Evolutionary conservation across 257 asterid genomes (phyloP).

Genomic region (Pogostemon cablin): DNA sequence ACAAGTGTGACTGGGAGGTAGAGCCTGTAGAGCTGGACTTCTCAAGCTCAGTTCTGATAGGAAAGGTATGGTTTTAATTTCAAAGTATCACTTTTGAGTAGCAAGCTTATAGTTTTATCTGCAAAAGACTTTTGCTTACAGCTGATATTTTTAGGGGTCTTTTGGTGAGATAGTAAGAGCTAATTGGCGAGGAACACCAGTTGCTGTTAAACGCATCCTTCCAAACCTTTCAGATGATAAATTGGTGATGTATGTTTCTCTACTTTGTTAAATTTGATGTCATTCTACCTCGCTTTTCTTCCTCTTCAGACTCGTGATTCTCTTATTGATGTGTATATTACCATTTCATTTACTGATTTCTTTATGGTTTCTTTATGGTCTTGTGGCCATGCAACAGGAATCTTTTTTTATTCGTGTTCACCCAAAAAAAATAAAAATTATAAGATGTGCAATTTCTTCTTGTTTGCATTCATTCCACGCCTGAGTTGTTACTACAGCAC

Average conservation of each 20-base stretch:
- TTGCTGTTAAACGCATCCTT: conserved; percentile 94
- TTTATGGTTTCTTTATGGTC: background rate
- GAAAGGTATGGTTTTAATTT: conserved; percentile 64
- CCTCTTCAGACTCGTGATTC: background rate
- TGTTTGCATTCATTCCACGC: conserved; percentile 14
- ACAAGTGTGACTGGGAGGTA: conserved; percentile 98
- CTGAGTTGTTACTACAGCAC: conserved; percentile 1
- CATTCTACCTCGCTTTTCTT: conserved; percentile 16
- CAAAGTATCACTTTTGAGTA: conserved; percentile 17
- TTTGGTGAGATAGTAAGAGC: conserved; percentile 98
- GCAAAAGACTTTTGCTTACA: conserved; percentile 34
- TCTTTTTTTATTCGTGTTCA: background rate
- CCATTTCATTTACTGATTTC: conserved; percentile 14
- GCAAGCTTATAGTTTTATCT: conserved; percentile 23
- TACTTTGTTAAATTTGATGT: conserved; percentile 11
- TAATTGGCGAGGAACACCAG: conserved; percentile 97
- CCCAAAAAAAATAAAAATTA: background rate
- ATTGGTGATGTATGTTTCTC: conserved; percentile 73
- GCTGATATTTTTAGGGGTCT: conserved; percentile 77
- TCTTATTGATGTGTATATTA: background rate
- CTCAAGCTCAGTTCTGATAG: conserved; percentile 65
- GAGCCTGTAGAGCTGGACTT: conserved; percentile 93
- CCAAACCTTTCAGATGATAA: conserved; percentile 97
- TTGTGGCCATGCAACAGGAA: conserved; percentile 6
- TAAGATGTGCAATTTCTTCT: conserved; percentile 2